Base-by-base conservation (phyloP, 2,329 filamentous ascomycete species). In the Alternaria angustiovoidea region DNA sequence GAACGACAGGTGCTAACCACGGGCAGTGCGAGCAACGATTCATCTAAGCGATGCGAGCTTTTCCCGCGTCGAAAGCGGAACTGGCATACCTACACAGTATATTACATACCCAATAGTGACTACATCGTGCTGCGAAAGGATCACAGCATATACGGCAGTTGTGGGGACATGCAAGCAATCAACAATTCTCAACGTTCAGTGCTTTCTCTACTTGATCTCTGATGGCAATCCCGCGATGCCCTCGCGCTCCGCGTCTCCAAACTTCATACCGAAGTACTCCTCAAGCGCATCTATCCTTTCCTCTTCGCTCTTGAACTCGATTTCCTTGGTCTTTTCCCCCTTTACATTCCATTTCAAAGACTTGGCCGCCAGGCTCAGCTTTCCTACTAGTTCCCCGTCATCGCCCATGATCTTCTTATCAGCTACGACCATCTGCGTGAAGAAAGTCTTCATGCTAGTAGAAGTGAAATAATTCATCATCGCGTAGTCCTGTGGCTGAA, bases 341-440 rank as follows among this genome's bases (percentile, higher is more conserved):
- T 78, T 72, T 24, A 82, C 70, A 41, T 81, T 81, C 75, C 78
- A 77, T 62, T 83, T 83, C 20, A 84, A 78, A 0, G 80, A 78
- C 0, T 80, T 78, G 3, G 79, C 78, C 38, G 81, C 77, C 46
- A 86, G 49, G 5, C 75, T 80, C 39, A 78, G 76, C 4, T 74
- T 77, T n/a, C 78, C 79, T 1, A 75, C 61, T 51, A 81, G 59
- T 53, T 78, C 63, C 46, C 78, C 75, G 18, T 73, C 64, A 7
- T 74, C 69, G 2, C 71, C 75, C 20, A 79, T 68, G 57, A 86
- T 70, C 75, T 88, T 87, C 73, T 85, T 80, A 61, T 90, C 87
- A 2, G 61, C 67, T 1, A 78, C 62, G 6, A 78, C 62, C 12
- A 65, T 63, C 14, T 66, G 62, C 3, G 76, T 79, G 59, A 79